A percentile compares a stretch with the other conserved stretches of the same genome.
These are phyloP conservation scores for Chalaropsis thielavioides DNA, from an alignment of 2,329 filamentous ascomycete species.

Conservation along the genomic window DNA sequence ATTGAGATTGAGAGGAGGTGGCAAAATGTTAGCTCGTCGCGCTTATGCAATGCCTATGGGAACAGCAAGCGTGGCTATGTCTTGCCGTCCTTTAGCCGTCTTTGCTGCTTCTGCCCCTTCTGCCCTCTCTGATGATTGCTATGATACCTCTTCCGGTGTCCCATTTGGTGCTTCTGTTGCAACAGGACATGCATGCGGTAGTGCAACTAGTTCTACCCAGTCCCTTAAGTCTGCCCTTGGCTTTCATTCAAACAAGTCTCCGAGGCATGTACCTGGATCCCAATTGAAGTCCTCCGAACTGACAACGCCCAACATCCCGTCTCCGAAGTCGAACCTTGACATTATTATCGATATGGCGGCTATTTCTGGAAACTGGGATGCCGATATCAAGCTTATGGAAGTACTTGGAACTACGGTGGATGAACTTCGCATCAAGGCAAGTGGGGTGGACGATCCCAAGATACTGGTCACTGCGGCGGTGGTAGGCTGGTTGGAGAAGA, in stretches of 20 bases:
- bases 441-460: constrained; percentile 7
- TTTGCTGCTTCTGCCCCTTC: too few species aligned
- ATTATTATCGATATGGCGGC: neutral
- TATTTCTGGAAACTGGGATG: constrained; percentile 9
- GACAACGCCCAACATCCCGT: neutral
- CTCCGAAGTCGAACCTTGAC: neutral
- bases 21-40: too few species aligned
- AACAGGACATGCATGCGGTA: too few species aligned
- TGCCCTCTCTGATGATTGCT: too few species aligned
- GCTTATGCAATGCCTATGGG: neutral
- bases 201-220: too few species aligned
- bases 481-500: constrained; percentile 35
- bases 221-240: neutral
- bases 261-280: neutral
- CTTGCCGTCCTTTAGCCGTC: too few species aligned
- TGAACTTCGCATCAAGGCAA: constrained; percentile 8
- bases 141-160: too few species aligned
- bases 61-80: neutral
- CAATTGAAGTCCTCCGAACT: neutral
- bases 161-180: too few species aligned
- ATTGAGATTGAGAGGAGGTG: neutral
- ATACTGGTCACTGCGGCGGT: constrained; percentile 28
- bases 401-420: neutral
- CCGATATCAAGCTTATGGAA: constrained; percentile 20
- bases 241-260: neutral